Conservation (phyloP, 2,329 filamentous ascomycete genomes). For the Ceratocystiopsis brevicomis region DNA sequence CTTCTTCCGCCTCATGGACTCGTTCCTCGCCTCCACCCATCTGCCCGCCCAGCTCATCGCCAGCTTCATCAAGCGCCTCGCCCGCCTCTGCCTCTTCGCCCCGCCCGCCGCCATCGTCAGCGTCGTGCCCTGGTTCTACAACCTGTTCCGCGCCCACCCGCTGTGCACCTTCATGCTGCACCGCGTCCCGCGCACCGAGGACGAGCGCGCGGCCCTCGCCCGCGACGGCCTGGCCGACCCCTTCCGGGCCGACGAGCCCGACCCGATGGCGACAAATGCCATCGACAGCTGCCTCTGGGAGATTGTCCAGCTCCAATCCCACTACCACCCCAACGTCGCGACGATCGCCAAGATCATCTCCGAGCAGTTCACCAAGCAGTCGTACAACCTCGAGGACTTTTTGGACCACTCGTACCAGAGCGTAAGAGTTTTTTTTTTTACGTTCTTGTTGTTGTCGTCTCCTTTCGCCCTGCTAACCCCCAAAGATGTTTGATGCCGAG, state of each 20-base stretch:
- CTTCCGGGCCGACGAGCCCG: conserved; percentile 54
- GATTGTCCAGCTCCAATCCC: conserved; percentile 70
- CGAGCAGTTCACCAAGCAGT: conserved; percentile 91
- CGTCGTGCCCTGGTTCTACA: conserved; percentile 87
- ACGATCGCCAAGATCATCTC: conserved; percentile 85
- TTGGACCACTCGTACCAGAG: conserved; percentile 80
- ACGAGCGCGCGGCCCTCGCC: conserved; percentile 34
- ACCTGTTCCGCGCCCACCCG: conserved; percentile 76
- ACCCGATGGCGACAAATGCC: conserved; percentile 71
- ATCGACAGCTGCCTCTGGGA: conserved; percentile 95
- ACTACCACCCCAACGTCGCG: conserved; percentile 94
- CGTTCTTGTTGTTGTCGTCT: not conserved
- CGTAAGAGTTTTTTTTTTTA: conserved; percentile 27
- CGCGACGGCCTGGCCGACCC: conserved; percentile 47
- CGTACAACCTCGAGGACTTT: conserved; percentile 94
- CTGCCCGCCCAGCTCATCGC: conserved; percentile 78
- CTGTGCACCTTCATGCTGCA: conserved; percentile 94
- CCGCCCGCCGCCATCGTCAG: conserved; percentile 79
- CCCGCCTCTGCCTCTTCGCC: conserved; percentile 66
- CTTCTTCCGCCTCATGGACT: conserved; percentile 83
- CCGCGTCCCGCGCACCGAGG: conserved; percentile 42
- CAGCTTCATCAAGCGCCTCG: conserved; percentile 89
- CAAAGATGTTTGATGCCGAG: conserved; percentile 59
- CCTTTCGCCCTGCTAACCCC: conserved; percentile 15
- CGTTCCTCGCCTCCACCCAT: conserved; percentile 80